phyloP scores from a whole-genome alignment of 2,329 filamentous ascomycete species.

The Falciphora oryzae region DNA sequence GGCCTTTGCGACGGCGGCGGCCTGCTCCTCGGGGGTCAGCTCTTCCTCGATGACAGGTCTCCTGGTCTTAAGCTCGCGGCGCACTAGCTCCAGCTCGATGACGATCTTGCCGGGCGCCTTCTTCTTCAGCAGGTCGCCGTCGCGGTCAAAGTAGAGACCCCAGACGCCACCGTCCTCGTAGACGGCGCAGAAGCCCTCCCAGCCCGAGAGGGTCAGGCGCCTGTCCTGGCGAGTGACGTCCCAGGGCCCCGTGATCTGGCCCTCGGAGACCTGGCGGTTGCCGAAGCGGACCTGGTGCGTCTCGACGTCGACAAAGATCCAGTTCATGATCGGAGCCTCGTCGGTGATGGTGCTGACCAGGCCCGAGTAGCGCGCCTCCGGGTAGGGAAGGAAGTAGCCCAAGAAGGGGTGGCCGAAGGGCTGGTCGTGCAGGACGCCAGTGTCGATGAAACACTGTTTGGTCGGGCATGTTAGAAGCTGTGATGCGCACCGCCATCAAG shows the following conservation, averaged over 20 bases:
- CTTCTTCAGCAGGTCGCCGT: slow-evolving; percentile 36
- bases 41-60: slow-evolving; percentile 8
- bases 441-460: slow-evolving; percentile 42
- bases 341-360: slow-evolving; percentile 43
- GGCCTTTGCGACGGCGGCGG: background rate
- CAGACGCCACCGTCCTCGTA: slow-evolving; percentile 36
- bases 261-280: slow-evolving; percentile 34
- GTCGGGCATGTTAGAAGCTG: slow-evolving; percentile 9
- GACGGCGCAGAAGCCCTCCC: slow-evolving; percentile 45
- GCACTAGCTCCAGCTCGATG: slow-evolving; percentile 48
- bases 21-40: slow-evolving; percentile 1
- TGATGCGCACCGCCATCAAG: background rate
- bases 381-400: slow-evolving; percentile 53
- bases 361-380: slow-evolving; percentile 41
- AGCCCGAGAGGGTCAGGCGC: slow-evolving; percentile 41
- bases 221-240: slow-evolving; percentile 48
- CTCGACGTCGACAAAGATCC: slow-evolving; percentile 41
- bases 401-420: slow-evolving; percentile 44
- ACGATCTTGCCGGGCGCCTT: slow-evolving; percentile 44
- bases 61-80: slow-evolving; percentile 37
- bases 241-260: slow-evolving; percentile 40
- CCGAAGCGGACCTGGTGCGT: slow-evolving; percentile 43
- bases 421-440: slow-evolving; percentile 23
- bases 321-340: slow-evolving; percentile 44
- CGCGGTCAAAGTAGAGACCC: slow-evolving; percentile 42